Conservation (phyloP, 1,284 basidiomycete species). For the Sporisorium scitamineum region DNA sequence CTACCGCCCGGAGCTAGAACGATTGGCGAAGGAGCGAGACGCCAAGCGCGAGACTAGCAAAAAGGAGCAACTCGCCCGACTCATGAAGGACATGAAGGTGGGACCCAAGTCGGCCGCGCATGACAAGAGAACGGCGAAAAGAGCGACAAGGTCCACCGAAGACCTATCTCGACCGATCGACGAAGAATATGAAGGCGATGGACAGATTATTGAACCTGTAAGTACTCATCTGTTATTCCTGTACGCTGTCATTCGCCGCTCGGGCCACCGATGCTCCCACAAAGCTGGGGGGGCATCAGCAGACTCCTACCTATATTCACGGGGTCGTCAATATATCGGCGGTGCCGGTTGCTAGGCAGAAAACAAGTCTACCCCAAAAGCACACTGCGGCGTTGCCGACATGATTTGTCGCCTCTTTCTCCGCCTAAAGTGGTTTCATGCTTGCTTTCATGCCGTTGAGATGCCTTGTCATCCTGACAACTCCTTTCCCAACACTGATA, state of each 20-base stretch:
- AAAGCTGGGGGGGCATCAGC: background rate
- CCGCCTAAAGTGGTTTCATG: slow-evolving; percentile 25
- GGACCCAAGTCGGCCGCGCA: slow-evolving; percentile 23
- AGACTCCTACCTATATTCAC: background rate
- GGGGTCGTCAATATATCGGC: background rate
- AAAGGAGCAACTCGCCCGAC: slow-evolving; percentile 79
- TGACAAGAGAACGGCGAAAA: slow-evolving; percentile 7
- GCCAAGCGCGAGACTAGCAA: slow-evolving; percentile 77
- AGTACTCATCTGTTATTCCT: slow-evolving; percentile 8
- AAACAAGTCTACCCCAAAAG: background rate
- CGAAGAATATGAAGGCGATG: slow-evolving; percentile 66
- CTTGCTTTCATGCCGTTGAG: background rate
- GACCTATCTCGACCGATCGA: slow-evolving; percentile 47
- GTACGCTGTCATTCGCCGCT: background rate
- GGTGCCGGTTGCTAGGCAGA: background rate
- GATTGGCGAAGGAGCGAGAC: slow-evolving; percentile 73
- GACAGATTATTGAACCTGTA: slow-evolving; percentile 67
- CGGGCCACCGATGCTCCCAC: background rate
- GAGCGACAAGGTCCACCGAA: slow-evolving; percentile 24
- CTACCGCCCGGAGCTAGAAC: slow-evolving; percentile 89
- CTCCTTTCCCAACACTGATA: background rate
- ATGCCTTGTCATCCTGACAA: background rate
- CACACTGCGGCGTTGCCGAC: background rate
- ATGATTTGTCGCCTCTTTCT: slow-evolving; percentile 1
- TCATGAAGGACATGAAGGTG: slow-evolving; percentile 86